These are phyloP conservation scores for Verticillium alfalfae DNA, from an alignment of 2,329 filamentous ascomycete genomes.

Conservation along the genomic window DNA sequence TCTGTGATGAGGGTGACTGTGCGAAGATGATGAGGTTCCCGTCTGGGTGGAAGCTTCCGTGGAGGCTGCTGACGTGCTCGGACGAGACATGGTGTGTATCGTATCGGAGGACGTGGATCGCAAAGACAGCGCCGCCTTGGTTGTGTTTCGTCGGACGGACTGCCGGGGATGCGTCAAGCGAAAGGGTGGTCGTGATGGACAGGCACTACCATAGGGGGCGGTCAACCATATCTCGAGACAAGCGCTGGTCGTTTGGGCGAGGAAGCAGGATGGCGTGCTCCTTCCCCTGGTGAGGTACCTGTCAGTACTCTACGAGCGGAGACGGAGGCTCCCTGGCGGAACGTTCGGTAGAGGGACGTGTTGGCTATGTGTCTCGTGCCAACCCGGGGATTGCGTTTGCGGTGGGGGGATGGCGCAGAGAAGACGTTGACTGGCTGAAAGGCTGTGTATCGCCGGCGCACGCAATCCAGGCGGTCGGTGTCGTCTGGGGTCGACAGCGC, in stretches of 20 bases:
- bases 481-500: not conserved
- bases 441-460: not conserved
- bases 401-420: not conserved
- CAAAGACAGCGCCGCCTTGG: not conserved
- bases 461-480: not conserved
- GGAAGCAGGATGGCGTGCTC: constrained; percentile 2
- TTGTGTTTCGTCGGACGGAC: not conserved
- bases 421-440: not conserved
- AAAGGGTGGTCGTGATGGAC: not conserved
- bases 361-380: not conserved
- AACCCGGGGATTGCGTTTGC: not conserved
- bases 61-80: not conserved
- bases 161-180: not conserved
- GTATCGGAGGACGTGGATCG: not conserved
- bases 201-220: not conserved
- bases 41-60: not conserved
- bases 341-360: not conserved
- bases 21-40: not conserved
- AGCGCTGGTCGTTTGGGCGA: not conserved
- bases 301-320: not conserved
- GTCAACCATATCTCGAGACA: not conserved
- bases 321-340: not conserved
- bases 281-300: not conserved
- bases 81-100: not conserved
- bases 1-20: constrained; percentile 7